Evolutionary conservation across 2,329 filamentous ascomycete species (phyloP), one percentile per base, ranked within the genome.

Genomic region (Pseudocercospora vitis): DNA sequence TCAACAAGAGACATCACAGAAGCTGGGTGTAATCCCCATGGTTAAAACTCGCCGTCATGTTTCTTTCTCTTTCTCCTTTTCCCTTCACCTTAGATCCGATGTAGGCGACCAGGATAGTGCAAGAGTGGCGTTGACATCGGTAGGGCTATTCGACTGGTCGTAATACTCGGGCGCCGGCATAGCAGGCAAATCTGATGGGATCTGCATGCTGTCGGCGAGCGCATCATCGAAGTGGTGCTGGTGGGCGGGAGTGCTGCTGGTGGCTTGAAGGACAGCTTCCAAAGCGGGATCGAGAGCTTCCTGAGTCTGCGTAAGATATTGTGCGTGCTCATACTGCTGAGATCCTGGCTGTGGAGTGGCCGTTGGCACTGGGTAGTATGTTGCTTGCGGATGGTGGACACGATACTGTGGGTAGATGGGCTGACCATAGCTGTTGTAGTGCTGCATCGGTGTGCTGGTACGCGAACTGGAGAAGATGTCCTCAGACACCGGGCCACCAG

Each of bases 241-340:
- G 2, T 37, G 59, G 7, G 50, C 50, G 6, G 53, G 54, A 16
- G 33, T 33, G 6, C 29, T 39, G 4, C 26, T 23, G 32, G 55
- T 50, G 33, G 57, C 58, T 19, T 57, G 44, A 42, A 58, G 61
- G 48, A 49, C 62, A 24, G 57, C 63, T 21, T 66, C 62, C 33
- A 69, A 50, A 29, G 52, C 56, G 1, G 67, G 67, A 52, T 69
- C 67, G 45, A 69, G 66, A 29, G 59, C 63, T 7, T 61, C 55
- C 52, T 65, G 64, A 11, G 66, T 63, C 55, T 68, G 65, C 4
- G 65, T 57, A 14, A 68, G 56, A 42, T 68, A 69, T 40, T 63
- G 62, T 39, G 63, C 60, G 46, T 69, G 67, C 55, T 69, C 66
- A 39, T 66, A 65, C 39, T 63, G 58, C 39, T 60, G 58, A 18